Percentiles rank a stretch among this genome's conserved stretches.
phyloP scores from a whole-genome alignment of 2,329 filamentous ascomycete genomes.

The Geoglossum cookeanum region DNA sequence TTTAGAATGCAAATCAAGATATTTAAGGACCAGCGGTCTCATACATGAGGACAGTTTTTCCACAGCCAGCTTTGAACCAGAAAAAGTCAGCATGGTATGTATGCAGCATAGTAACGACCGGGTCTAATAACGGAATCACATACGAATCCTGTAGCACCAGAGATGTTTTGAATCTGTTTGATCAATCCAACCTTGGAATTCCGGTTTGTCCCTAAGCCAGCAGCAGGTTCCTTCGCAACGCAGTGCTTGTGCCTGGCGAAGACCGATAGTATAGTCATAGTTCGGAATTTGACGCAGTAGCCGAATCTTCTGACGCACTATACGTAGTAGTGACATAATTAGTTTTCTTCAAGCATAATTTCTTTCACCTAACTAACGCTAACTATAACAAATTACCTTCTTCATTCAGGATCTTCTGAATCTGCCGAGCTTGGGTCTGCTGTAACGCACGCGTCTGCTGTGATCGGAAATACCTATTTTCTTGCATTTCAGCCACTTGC shows the following conservation, averaged over 20 bases:
- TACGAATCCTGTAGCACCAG: constrained; percentile 13
- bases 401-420: constrained; percentile 9
- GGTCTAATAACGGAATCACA: not conserved
- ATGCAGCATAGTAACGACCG: not conserved
- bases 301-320: constrained; percentile 10
- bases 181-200: constrained; percentile 9
- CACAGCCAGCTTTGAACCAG: constrained; percentile 9
- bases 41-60: constrained; percentile 11
- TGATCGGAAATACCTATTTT: constrained; percentile 8
- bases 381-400: constrained; percentile 7
- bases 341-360: constrained; percentile 3
- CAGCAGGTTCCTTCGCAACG: constrained; percentile 9
- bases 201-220: constrained; percentile 8
- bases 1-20: not conserved
- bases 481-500: constrained; percentile 9
- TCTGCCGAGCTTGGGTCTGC: constrained; percentile 6
- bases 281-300: constrained; percentile 8
- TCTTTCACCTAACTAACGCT: not conserved
- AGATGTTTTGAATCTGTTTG: constrained; percentile 8
- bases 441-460: constrained; percentile 8
- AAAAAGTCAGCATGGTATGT: constrained; percentile 7
- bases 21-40: not conserved
- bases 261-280: constrained; percentile 8
- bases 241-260: constrained; percentile 5
- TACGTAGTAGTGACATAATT: not conserved